Conservation (phyloP, 805 yeast species). For the Candida glaebosa region DNA sequence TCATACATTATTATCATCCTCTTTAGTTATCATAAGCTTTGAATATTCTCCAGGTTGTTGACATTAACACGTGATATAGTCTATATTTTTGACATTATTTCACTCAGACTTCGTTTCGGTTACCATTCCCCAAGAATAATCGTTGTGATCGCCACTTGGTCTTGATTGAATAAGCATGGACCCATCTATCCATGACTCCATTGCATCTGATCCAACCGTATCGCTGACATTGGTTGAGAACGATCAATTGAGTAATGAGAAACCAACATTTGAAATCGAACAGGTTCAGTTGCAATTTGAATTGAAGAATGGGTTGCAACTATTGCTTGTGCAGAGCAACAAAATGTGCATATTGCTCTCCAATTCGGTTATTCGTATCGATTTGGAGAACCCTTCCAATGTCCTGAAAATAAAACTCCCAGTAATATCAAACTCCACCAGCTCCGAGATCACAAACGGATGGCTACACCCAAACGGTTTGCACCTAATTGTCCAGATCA, state of each 20-base stretch:
- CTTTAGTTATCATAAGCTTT: no score
- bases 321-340: slow-evolving; percentile 29
- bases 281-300: slow-evolving; percentile 39
- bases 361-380: slow-evolving; percentile 24
- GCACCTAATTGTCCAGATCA: slow-evolving; percentile 29
- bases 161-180: not conserved
- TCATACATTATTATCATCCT: no score
- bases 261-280: slow-evolving; percentile 29
- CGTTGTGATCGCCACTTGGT: no score
- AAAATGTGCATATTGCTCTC: slow-evolving; percentile 30
- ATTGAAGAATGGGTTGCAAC: slow-evolving; percentile 20
- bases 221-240: not conserved
- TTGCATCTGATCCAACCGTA: not conserved
- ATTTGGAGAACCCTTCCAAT: slow-evolving; percentile 33
- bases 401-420: slow-evolving; percentile 24
- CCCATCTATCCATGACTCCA: not conserved
- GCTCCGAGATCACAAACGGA: slow-evolving; percentile 18
- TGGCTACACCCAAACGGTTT: slow-evolving; percentile 40
- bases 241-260: slow-evolving; percentile 2
- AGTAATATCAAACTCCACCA: slow-evolving; percentile 6
- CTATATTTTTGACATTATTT: not conserved
- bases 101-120: no score
- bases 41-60: no score
- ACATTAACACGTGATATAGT: not conserved
- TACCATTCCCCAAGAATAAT: no score